Conservation (phyloP, 345 rosid genomes). For the Hypericum androsaemum region DNA sequence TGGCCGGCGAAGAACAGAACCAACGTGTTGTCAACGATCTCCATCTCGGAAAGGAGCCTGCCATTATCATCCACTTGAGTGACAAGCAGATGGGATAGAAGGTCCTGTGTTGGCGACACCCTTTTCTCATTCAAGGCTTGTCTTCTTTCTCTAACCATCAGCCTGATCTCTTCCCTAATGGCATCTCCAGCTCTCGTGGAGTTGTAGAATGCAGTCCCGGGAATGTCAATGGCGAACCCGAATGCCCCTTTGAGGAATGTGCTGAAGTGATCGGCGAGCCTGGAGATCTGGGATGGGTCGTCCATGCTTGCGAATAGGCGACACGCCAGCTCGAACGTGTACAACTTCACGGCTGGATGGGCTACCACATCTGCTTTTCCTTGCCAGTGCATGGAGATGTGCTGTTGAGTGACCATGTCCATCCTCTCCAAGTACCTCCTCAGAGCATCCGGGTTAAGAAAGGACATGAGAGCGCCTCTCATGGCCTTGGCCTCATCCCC, state of each 20-base stretch:
- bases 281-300: constrained; percentile 13
- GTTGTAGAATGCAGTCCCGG: constrained; percentile 17
- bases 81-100: constrained; percentile 21
- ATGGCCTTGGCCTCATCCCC: constrained; percentile 22
- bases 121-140: constrained; percentile 12
- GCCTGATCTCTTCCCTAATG: constrained; percentile 15
- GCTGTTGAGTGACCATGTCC: constrained; percentile 17
- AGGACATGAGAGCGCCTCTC: constrained; percentile 15
- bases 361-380: constrained; percentile 20
- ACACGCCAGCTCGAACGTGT: constrained; percentile 25
- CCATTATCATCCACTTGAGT: constrained; percentile 14
- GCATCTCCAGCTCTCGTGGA: constrained; percentile 18
- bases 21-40: constrained; percentile 23
- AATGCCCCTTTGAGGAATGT: constrained; percentile 18
- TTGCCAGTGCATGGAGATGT: constrained; percentile 18
- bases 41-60: constrained; percentile 22
- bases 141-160: constrained; percentile 14
- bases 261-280: constrained; percentile 13
- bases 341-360: constrained; percentile 11
- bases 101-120: constrained; percentile 11
- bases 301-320: constrained; percentile 19
- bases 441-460: constrained; percentile 13
- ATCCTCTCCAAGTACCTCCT: constrained; percentile 14
- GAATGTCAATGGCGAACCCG: constrained; percentile 11
- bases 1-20: constrained; percentile 24